Base-by-base conservation (phyloP, 768 basidiomycete species). In the Tulasnella sp. region DNA sequence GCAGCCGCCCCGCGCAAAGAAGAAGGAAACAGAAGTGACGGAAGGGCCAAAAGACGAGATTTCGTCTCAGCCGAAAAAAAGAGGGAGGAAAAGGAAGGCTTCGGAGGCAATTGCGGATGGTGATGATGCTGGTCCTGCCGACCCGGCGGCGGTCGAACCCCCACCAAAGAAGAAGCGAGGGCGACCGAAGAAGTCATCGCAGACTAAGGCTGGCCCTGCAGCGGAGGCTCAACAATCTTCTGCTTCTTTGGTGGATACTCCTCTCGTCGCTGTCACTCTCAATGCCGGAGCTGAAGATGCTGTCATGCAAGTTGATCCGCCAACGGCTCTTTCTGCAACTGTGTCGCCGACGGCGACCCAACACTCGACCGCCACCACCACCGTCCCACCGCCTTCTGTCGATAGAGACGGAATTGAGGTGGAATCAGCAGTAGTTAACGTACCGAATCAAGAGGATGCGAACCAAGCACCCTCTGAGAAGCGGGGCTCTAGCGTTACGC, bases 41-140 rank as follows among this genome's bases (percentile, higher is more conserved):
- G 82, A 83, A 78, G 76, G 86, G 86, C 73, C 85, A 85, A 11
- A 78, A 86, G 26, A 35, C 11, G 63, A 65, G 39, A 34, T n/a
- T 78, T 83, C 29, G 83, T 85, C 76, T 86, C 85, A 22, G 80
- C 80, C 64, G 72, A 71, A 71, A 75, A 72, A 65, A 69, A 39
- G 67, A 74, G 39, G 75, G n/a, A 76, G 74, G 76, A 81, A 80
- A 74, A 79, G 81, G 59, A 80, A 80, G 74, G 36, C 8, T 16
- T 11, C 34, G 2, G 71, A 72, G 39, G 71, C 62, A 1, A 34
- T 12, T 16, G 8, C 64, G 29, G 76, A 81, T 64, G 79, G 79
- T 75, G 76, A 78, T 39, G 74, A n/a, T 7, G 35, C 63, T n/a
- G 63, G 63, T 65, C 63, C 63, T 65, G 22, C 39, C 35, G 63